These are phyloP conservation scores for Herpetomonas muscarum DNA, from an alignment of 208 protist genomes.

Conservation along the genomic window DNA sequence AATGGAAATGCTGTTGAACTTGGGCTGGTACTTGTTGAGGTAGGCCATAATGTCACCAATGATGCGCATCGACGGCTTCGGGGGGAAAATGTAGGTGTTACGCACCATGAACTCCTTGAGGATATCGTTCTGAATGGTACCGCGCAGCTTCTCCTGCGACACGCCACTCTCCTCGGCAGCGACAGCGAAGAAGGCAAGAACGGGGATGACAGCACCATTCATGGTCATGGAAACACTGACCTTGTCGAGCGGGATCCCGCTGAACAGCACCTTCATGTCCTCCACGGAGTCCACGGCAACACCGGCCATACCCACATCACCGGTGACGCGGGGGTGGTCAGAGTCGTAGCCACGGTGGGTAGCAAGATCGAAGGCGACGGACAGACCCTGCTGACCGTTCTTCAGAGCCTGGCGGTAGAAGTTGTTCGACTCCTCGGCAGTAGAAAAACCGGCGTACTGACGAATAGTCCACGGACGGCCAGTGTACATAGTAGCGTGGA, in stretches of 20 bases:
- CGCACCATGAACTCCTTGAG: slow-evolving; percentile 97
- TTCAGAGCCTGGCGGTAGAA: slow-evolving; percentile 92
- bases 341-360: slow-evolving; percentile 97
- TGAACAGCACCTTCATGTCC: slow-evolving; percentile 89
- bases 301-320: slow-evolving; percentile 97
- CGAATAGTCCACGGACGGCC: slow-evolving; percentile 93
- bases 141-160: slow-evolving; percentile 72
- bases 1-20: slow-evolving; percentile 95
- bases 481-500: slow-evolving; percentile 95
- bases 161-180: slow-evolving; percentile 93
- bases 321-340: slow-evolving; percentile 90
- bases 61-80: slow-evolving; percentile 91
- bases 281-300: slow-evolving; percentile 93
- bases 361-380: slow-evolving; percentile 95
- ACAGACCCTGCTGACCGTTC: slow-evolving; percentile 93
- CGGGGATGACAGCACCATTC: slow-evolving; percentile 96
- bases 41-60: slow-evolving; percentile 96
- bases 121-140: slow-evolving; percentile 98
- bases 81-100: slow-evolving; percentile 97
- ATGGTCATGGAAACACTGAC: slow-evolving; percentile 97
- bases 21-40: slow-evolving; percentile 91
- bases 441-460: slow-evolving; percentile 94
- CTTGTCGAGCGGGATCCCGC: slow-evolving; percentile 93
- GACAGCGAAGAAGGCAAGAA: slow-evolving; percentile 95
- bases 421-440: slow-evolving; percentile 94